Conservation (phyloP, 345 rosid species). For the Theobroma cacao region DNA sequence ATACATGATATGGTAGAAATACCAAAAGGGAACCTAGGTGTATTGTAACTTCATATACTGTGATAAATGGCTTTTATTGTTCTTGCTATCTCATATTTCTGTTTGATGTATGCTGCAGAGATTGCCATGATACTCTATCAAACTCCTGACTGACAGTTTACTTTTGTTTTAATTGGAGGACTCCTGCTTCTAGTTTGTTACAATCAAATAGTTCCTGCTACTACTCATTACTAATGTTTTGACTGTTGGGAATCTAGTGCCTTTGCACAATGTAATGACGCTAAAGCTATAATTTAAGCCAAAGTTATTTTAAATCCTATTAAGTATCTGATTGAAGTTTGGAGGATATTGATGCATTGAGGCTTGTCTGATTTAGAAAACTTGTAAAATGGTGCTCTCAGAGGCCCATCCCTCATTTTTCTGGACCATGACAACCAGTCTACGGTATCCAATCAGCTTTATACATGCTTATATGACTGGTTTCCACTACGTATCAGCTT, state of each 20-base stretch:
- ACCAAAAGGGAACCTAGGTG: not conserved
- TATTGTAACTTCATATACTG: not conserved
- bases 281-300: not conserved
- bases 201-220: not conserved
- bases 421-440: not conserved
- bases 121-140: not conserved
- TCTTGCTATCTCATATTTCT: not conserved
- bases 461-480: not conserved
- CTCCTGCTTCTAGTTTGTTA: not conserved
- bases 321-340: not conserved
- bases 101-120: not conserved
- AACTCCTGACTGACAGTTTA: not conserved
- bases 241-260: not conserved
- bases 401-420: not conserved
- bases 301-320: not conserved
- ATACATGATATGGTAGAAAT: not conserved
- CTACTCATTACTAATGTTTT: not conserved
- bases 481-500: not conserved
- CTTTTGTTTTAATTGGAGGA: not conserved
- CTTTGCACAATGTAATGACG: not conserved
- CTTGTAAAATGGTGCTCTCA: not conserved
- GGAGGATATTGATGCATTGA: not conserved
- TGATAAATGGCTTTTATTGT: not conserved
- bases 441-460: not conserved
- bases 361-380: not conserved